These are phyloP conservation scores for Tephrocybe sp. DNA, from an alignment of 768 basidiomycete genomes.

Conservation along the genomic window DNA sequence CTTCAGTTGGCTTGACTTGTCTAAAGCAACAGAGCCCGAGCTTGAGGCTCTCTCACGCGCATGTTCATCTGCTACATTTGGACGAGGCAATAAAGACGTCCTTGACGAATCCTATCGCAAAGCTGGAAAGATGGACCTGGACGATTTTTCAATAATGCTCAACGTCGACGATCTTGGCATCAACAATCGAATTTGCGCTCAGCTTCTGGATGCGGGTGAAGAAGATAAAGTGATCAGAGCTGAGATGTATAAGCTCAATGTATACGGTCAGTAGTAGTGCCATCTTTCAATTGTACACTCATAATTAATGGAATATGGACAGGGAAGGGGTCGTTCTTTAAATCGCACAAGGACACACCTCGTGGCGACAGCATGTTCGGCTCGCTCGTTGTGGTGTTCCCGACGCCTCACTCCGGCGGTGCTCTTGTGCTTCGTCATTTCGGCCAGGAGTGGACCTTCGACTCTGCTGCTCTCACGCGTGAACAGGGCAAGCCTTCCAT, in stretches of 20 bases:
- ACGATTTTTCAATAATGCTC: constrained; percentile 34
- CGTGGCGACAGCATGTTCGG: constrained; percentile 47
- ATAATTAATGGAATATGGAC: neutral
- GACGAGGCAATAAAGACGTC: constrained; percentile 31
- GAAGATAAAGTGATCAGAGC: too few species aligned
- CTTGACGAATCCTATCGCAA: constrained; percentile 46
- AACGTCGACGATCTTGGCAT: constrained; percentile 10
- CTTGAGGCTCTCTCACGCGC: too few species aligned
- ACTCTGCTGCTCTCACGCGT: constrained; percentile 9
- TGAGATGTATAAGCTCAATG: too few species aligned
- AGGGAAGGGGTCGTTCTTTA: constrained; percentile 44
- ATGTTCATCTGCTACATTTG: too few species aligned
- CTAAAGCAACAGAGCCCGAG: too few species aligned
- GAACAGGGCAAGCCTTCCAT: constrained; percentile 22
- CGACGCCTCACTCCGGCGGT: constrained; percentile 40
- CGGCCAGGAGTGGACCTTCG: too few species aligned
- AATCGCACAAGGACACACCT: too few species aligned
- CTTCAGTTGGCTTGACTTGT: too few species aligned
- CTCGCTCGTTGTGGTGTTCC: constrained; percentile 51
- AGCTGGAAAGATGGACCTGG: constrained; percentile 40
- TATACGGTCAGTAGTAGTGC: constrained; percentile 30
- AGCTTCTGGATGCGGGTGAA: constrained; percentile 19
- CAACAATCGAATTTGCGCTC: neutral
- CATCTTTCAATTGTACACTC: neutral
- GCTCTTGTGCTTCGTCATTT: too few species aligned